Conservation (phyloP, 1,284 basidiomycete genomes). For the Ceratobasidium papillatum region DNA sequence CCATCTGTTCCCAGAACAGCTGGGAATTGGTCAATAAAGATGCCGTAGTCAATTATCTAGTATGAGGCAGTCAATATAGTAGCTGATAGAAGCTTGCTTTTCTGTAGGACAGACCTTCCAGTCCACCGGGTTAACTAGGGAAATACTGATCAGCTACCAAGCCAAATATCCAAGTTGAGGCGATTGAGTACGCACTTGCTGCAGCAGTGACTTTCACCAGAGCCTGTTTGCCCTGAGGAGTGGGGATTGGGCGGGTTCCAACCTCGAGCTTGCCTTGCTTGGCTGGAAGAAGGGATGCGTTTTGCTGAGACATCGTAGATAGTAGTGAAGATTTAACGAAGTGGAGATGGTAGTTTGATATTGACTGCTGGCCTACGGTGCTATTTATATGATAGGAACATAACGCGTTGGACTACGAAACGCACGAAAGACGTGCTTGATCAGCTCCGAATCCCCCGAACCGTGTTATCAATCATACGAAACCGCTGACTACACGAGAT, state of each 20-base stretch:
- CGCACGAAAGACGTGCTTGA: too few species aligned
- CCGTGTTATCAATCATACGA: too few species aligned
- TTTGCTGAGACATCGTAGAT: constrained; percentile 35
- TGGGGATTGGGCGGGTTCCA: constrained; percentile 50
- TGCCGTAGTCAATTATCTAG: constrained; percentile 1
- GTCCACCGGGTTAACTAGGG: constrained; percentile 20
- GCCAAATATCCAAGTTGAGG: neutral
- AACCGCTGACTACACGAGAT: too few species aligned
- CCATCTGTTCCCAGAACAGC: constrained; percentile 38
- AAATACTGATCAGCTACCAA: neutral
- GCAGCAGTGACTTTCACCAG: constrained; percentile 57
- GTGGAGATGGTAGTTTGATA: too few species aligned
- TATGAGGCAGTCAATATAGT: too few species aligned
- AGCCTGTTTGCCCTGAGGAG: constrained; percentile 56
- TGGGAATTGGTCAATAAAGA: neutral
- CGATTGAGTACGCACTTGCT: constrained; percentile 1
- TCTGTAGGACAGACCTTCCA: constrained; percentile 9
- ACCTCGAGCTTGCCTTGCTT: constrained; percentile 47
- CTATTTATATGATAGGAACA: too few species aligned
- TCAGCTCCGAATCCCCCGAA: too few species aligned
- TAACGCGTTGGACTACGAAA: too few species aligned
- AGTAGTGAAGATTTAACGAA: too few species aligned
- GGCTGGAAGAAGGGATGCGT: constrained; percentile 48
- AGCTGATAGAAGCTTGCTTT: neutral
- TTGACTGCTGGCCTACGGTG: too few species aligned